phyloP scores from a whole-genome alignment of 2,329 filamentous ascomycete genomes.

The Dactylellina haptotyla region DNA sequence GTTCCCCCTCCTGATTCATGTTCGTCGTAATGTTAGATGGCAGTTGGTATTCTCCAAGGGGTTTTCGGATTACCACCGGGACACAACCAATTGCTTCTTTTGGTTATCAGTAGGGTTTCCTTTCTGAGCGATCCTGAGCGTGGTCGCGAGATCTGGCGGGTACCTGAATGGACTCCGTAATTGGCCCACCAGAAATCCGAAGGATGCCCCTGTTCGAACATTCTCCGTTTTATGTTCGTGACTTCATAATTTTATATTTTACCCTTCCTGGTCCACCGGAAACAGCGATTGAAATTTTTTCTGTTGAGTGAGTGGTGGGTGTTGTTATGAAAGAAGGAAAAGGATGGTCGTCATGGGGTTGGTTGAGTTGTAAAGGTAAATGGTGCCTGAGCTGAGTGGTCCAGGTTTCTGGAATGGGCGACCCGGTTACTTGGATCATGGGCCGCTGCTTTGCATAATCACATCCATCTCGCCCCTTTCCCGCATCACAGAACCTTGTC shows the following conservation, averaged over 20 bases:
- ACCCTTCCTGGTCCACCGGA: slow-evolving; percentile 17
- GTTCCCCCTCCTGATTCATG: slow-evolving; percentile 4
- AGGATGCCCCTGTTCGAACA: slow-evolving; percentile 30
- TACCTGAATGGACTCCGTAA: no score
- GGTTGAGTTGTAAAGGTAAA: slow-evolving; percentile 24
- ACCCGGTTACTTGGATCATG: slow-evolving; percentile 54
- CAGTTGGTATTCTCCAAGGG: no score
- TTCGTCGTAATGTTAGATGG: no score
- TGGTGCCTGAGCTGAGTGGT: no score
- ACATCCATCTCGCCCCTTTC: slow-evolving; percentile 34
- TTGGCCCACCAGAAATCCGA: not conserved
- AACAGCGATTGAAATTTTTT: slow-evolving; percentile 10
- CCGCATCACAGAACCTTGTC: slow-evolving; percentile 29
- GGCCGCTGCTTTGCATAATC: slow-evolving; percentile 47
- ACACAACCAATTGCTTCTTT: slow-evolving; percentile 10
- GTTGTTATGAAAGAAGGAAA: slow-evolving; percentile 17
- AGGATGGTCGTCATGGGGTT: slow-evolving; percentile 14
- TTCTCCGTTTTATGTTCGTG: slow-evolving; percentile 42
- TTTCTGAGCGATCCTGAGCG: no score
- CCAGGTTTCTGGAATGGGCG: slow-evolving; percentile 54
- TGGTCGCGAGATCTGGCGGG: not conserved
- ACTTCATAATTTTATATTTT: no score
- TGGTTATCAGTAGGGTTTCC: not conserved
- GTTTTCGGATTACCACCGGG: no score
- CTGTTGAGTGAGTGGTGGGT: slow-evolving; percentile 9